phyloP scores from a whole-genome alignment of 2,329 filamentous ascomycete species.

The Tolypocladium capitatum region DNA sequence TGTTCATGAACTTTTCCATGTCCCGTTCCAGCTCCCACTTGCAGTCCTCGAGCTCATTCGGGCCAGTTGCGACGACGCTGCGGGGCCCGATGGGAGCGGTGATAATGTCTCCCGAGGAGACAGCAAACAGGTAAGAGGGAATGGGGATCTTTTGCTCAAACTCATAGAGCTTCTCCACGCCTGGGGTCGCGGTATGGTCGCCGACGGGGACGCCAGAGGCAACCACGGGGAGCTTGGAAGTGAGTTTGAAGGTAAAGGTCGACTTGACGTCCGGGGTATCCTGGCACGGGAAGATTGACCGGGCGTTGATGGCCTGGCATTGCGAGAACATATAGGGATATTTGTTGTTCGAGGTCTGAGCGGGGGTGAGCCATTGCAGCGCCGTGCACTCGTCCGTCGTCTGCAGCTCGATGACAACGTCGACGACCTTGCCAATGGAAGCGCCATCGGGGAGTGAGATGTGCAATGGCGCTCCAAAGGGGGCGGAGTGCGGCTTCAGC shows the following conservation, averaged over 20 bases:
- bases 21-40: conserved; percentile 87
- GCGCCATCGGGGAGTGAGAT: conserved; percentile 45
- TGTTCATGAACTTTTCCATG: conserved; percentile 82
- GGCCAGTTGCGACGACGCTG: conserved; percentile 74
- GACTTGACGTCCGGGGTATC: conserved; percentile 96
- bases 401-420: conserved; percentile 53
- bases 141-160: conserved; percentile 90
- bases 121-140: conserved; percentile 85
- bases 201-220: conserved; percentile 63
- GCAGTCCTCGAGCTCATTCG: conserved; percentile 70
- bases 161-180: conserved; percentile 53
- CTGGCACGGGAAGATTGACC: conserved; percentile 91
- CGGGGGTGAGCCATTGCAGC: conserved; percentile 86
- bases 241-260: conserved; percentile 82
- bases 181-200: conserved; percentile 28
- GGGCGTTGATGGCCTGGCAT: conserved; percentile 90
- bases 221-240: conserved; percentile 77
- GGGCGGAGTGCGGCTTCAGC: conserved; percentile 55
- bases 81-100: conserved; percentile 77
- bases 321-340: conserved; percentile 97
- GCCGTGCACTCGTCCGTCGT: conserved; percentile 86
- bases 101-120: conserved; percentile 75
- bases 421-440: conserved; percentile 37
- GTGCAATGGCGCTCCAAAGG: conserved; percentile 60
- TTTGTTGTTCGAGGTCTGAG: conserved; percentile 89